A percentile compares a stretch with the other conserved stretches of the same genome.
Conservation (phyloP, 2,329 filamentous ascomycete genomes). For the Cladophialophora chaetospira region DNA sequence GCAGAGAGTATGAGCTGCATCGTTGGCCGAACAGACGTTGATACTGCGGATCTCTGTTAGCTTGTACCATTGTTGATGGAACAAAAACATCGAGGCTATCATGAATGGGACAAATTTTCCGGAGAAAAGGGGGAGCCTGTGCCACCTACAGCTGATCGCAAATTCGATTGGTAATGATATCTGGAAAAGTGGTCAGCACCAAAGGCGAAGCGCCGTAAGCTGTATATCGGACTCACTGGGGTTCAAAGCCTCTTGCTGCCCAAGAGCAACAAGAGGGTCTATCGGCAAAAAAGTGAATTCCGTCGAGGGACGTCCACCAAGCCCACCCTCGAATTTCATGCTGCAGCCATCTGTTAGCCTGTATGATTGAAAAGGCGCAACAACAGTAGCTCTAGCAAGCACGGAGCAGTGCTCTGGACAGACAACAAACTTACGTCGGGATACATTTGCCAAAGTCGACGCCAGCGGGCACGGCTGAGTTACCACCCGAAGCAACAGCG, state of each 20-base stretch:
- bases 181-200: constrained; percentile 31
- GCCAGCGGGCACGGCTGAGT: constrained; percentile 33
- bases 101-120: no score
- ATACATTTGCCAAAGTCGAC: constrained; percentile 55
- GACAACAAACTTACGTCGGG: no score
- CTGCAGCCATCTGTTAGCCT: no score
- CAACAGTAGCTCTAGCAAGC: no score
- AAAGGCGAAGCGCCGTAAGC: background rate
- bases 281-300: constrained; percentile 71
- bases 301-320: constrained; percentile 52
- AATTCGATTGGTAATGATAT: constrained; percentile 73
- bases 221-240: constrained; percentile 58
- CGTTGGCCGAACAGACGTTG: constrained; percentile 67
- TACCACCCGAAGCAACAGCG: constrained; percentile 13
- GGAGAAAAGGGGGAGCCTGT: no score
- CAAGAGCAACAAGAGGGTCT: constrained; percentile 61
- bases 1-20: constrained; percentile 59
- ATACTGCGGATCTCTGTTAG: no score
- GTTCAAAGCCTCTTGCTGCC: constrained; percentile 68
- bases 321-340: constrained; percentile 61
- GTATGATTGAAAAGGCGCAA: no score
- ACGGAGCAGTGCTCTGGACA: no score
- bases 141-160: constrained; percentile 71
- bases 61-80: no score
- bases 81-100: no score